Evolutionary conservation across 495 filamentous ascomycete genomes (phyloP).

Genomic region (Penicillium canariense): DNA sequence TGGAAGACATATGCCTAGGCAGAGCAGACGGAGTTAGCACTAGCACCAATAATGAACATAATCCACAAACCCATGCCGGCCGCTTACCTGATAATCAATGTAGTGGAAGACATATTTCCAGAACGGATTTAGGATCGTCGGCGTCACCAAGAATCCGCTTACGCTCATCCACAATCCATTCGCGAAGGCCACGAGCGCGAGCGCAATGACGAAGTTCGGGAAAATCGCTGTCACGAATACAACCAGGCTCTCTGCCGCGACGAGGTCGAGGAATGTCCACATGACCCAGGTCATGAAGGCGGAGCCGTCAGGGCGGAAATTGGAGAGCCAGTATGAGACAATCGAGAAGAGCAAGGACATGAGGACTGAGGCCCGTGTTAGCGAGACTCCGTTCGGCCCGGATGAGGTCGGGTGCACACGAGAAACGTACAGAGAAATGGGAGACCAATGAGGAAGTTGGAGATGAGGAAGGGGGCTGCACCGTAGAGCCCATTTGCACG

Average conservation of each 20-base stretch:
- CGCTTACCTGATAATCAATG: conserved; percentile 68
- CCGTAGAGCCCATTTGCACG: conserved; percentile 80
- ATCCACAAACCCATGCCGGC: neutral
- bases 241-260: conserved; percentile 78
- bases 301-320: conserved; percentile 62
- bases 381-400: neutral
- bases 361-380: conserved; percentile 41
- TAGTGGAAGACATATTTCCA: conserved; percentile 83
- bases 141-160: conserved; percentile 73
- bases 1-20: conserved; percentile 71
- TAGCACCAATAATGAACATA: neutral
- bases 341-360: conserved; percentile 72
- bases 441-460: conserved; percentile 79
- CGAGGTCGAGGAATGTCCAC: conserved; percentile 82
- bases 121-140: conserved; percentile 69
- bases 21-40: neutral
- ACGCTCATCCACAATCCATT: conserved; percentile 89
- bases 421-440: conserved; percentile 60
- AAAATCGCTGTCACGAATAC: conserved; percentile 70
- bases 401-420: neutral
- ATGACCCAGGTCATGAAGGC: conserved; percentile 79
- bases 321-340: conserved; percentile 75
- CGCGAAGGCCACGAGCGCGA: conserved; percentile 74
- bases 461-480: conserved; percentile 63
- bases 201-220: conserved; percentile 72